Conservation (phyloP, 208 protist species). For the Leishmania lainsoni region DNA sequence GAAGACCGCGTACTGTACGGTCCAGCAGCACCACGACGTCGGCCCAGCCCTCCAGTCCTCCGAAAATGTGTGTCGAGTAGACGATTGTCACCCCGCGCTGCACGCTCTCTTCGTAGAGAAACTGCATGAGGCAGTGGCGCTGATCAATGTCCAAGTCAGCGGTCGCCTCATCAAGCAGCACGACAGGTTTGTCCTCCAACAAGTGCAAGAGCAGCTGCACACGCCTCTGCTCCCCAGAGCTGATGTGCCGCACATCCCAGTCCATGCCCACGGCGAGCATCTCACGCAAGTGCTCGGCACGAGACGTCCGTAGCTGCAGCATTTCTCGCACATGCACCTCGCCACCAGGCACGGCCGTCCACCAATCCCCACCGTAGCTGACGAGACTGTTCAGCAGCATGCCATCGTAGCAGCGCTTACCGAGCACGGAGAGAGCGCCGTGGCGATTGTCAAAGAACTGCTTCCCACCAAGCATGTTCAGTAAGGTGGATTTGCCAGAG, state of each 20-base stretch:
- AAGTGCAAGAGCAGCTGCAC: conserved; percentile 86
- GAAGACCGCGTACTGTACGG: conserved; percentile 47
- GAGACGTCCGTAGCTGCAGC: conserved; percentile 50
- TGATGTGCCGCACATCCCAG: conserved; percentile 88
- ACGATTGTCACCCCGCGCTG: conserved; percentile 81
- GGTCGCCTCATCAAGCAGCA: conserved; percentile 92
- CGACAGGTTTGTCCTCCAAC: conserved; percentile 57
- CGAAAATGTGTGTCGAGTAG: conserved; percentile 94
- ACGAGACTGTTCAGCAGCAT: conserved; percentile 76
- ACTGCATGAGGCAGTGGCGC: conserved; percentile 79
- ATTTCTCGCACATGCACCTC: conserved; percentile 78
- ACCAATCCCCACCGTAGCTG: conserved; percentile 81
- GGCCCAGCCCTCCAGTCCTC: conserved; percentile 87
- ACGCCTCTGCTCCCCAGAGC: conserved; percentile 83
- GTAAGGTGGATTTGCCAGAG: conserved; percentile 92
- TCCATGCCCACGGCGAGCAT: conserved; percentile 77
- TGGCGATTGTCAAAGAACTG: conserved; percentile 70
- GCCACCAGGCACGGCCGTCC: conserved; percentile 59
- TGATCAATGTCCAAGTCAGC: conserved; percentile 91
- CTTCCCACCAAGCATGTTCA: conserved; percentile 92
- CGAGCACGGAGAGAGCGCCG: conserved; percentile 64
- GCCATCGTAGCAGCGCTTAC: conserved; percentile 72
- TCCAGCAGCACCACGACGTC: conserved; percentile 71
- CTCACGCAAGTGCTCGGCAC: conserved; percentile 46
- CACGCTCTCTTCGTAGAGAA: conserved; percentile 83